Evolutionary conservation across 768 basidiomycete species (phyloP), one percentile per base, ranked within the genome.

Genomic region (Boletus edulis): DNA sequence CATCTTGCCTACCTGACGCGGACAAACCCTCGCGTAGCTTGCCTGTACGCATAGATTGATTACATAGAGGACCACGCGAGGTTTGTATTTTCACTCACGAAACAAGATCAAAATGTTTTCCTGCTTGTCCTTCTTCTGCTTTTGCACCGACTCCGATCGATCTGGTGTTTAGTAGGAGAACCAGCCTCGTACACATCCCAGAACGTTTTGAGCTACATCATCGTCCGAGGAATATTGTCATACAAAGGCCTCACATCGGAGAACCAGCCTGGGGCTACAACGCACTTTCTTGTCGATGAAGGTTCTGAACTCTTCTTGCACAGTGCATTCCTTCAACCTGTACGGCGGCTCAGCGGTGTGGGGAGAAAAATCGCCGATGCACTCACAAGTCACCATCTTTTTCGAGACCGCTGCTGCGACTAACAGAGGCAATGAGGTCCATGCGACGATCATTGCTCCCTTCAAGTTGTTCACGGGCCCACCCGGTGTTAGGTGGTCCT

Each of bases 371-470:
- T 22, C 11, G 43, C 32, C 15, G n/a, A 7, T 38, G 27, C 12
- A 65, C 89, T 79, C 70, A 91, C 89, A 80, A 78, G 71, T 90
- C 85, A 38, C 89, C 88, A 56, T 83, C 87, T 60, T 81, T 83
- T 61, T 86, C 85, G 24, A 90, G 66, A 11, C 89, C 88, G 59
- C 89, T 85, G 61, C 87, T 89, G 39, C 89, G 78, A 64, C 89
- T 91, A 45, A 90, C 81, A 2, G 87, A 87, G 2, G 88, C 78
- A 46, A 91, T 79, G 47, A 80, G 72, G 54, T 87, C 82, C 83
- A 89, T 85, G 42, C 73, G 78, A 53, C 47, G 61, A 46, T 55
- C 48, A 46, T 51, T 35, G 32, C 15, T 41, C 7, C 51, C 42
- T n/a, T n/a, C n/a, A n/a, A n/a, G n/a, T 43, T 47, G 62, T 48